Evolutionary conservation across 1,284 basidiomycete species (phyloP).

Genomic region (Pseudozyma sp.): DNA sequence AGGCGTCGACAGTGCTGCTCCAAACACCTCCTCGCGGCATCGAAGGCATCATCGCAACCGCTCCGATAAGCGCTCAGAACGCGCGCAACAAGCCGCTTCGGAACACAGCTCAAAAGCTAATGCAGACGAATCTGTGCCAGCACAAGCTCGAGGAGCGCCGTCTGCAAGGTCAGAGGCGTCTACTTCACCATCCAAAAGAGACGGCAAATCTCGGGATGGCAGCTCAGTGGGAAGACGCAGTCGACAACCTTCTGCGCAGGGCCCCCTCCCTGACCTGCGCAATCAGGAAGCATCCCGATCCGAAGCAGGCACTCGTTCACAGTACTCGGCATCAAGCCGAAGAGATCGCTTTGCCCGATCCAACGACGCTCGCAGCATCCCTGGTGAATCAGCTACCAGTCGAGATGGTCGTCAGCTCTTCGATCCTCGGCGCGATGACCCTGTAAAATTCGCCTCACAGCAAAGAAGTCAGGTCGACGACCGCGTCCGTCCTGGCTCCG

Average conservation of each 20-base stretch:
- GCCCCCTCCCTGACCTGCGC: constrained; percentile 32
- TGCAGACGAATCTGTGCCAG: neutral
- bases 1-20: constrained; percentile 18
- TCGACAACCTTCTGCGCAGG: constrained; percentile 30
- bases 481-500: constrained; percentile 13
- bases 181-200: constrained; percentile 23
- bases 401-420: constrained; percentile 73
- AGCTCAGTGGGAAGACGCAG: constrained; percentile 24
- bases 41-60: constrained; percentile 22
- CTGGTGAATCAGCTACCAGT: constrained; percentile 26
- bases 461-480: constrained; percentile 36
- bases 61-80: constrained; percentile 26
- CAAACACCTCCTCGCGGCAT: constrained; percentile 22
- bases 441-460: constrained; percentile 72
- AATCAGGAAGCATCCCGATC: constrained; percentile 22
- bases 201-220: constrained; percentile 20
- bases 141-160: constrained; percentile 11
- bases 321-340: constrained; percentile 26
- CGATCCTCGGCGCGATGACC: constrained; percentile 85
- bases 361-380: constrained; percentile 33
- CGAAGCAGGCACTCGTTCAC: constrained; percentile 26
- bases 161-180: constrained; percentile 24
- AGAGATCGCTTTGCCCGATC: constrained; percentile 37
- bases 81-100: constrained; percentile 7
- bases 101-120: constrained; percentile 15